These are phyloP conservation scores for Starmerella roubikii DNA, from an alignment of 805 yeast genomes.

Conservation along the genomic window DNA sequence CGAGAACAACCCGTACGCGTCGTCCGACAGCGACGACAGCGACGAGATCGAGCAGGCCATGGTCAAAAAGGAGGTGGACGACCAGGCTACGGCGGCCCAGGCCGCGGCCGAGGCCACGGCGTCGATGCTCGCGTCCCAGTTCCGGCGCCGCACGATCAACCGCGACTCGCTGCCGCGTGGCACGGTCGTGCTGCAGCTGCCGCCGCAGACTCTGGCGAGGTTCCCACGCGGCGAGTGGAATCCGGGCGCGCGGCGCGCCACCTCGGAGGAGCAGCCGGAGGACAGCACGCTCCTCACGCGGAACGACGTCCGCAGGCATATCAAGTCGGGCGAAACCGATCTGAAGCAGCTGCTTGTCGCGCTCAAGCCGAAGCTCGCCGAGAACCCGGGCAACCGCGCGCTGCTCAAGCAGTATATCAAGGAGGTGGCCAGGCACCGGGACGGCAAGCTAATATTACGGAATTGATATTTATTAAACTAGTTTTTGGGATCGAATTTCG, in stretches of 20 bases:
- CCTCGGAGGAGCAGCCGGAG: constrained; percentile 18
- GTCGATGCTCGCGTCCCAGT: constrained; percentile 18
- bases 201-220: constrained; percentile 41
- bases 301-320: constrained; percentile 54
- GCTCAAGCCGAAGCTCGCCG: constrained; percentile 47
- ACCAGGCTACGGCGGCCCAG: constrained; percentile 5
- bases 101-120: constrained; percentile 5
- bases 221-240: constrained; percentile 83
- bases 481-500: no score
- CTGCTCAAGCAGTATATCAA: constrained; percentile 46
- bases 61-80: constrained; percentile 28
- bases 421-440: constrained; percentile 41
- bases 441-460: constrained; percentile 27
- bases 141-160: constrained; percentile 28
- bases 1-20: constrained; percentile 68
- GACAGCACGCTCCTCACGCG: constrained; percentile 38
- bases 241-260: constrained; percentile 35
- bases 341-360: constrained; percentile 49
- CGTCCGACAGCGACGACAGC: constrained; percentile 44
- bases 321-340: constrained; percentile 34
- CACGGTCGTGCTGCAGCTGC: constrained; percentile 49
- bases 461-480: no score
- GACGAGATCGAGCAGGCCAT: constrained; percentile 25
- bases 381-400: constrained; percentile 49
- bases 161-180: constrained; percentile 35